Percentiles rank a stretch among this genome's conserved stretches.
Conservation (phyloP, 2,329 filamentous ascomycete genomes). For the Botrytis tulipae region DNA sequence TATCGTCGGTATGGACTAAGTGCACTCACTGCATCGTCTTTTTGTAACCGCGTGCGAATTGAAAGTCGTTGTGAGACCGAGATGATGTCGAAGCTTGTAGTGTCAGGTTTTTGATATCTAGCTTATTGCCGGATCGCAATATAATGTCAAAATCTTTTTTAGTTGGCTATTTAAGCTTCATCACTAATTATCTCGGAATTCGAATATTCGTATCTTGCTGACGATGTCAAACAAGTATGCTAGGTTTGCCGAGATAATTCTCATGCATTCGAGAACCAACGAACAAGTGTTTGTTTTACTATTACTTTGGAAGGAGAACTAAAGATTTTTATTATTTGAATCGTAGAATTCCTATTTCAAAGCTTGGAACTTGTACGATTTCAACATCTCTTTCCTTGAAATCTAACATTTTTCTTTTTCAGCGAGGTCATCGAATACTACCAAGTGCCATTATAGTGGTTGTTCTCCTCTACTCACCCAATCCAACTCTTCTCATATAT, state of each 20-base stretch:
- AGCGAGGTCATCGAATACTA: fast-evolving
- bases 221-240: not conserved
- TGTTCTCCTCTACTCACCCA: too few species aligned
- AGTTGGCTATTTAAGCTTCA: not conserved
- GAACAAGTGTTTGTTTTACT: not conserved
- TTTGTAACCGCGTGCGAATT: not conserved
- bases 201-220: not conserved
- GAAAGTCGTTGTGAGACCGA: not conserved
- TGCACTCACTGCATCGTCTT: not conserved
- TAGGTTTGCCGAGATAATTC: not conserved
- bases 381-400: not conserved
- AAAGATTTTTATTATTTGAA: not conserved
- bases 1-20: not conserved
- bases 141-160: not conserved
- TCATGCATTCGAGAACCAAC: not conserved
- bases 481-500: too few species aligned
- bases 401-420: not conserved
- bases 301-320: not conserved
- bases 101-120: not conserved
- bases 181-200: fast-evolving
- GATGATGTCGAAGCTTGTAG: not conserved
- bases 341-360: not conserved
- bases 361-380: not conserved
- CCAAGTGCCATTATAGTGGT: too few species aligned
- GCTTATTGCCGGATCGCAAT: too few species aligned